Percentiles rank a stretch among this genome's conserved stretches.
phyloP scores from a whole-genome alignment of 2,329 filamentous ascomycete species.

The Sphaerostilbella broomeana region DNA sequence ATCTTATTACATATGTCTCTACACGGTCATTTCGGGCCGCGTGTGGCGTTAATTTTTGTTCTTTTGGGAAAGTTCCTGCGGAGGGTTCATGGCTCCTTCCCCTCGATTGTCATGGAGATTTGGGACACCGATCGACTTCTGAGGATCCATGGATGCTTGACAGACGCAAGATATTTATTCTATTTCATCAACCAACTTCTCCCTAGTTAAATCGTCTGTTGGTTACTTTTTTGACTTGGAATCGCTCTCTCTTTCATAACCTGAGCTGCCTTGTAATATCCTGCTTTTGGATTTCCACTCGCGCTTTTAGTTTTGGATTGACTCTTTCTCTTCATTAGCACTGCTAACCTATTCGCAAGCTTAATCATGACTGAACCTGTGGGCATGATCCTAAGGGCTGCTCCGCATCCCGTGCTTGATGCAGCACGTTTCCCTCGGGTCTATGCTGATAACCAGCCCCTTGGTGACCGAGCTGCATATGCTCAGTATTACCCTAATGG shows the following conservation, averaged over 20 bases:
- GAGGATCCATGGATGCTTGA: too few species aligned
- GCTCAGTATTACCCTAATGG: conserved; percentile 30
- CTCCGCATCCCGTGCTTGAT: conserved; percentile 15
- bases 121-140: not conserved
- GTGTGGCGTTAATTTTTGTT: not conserved
- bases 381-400: conserved; percentile 5
- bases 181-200: not conserved
- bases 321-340: not conserved
- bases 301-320: not conserved
- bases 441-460: conserved; percentile 19
- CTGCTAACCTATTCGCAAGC: not conserved
- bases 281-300: too few species aligned
- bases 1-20: too few species aligned
- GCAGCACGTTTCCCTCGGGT: conserved; percentile 17
- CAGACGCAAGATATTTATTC: too few species aligned
- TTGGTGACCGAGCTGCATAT: conserved; percentile 22
- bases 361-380: conserved; percentile 14
- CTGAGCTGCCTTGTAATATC: too few species aligned
- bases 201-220: not conserved
- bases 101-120: too few species aligned
- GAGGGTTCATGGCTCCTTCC: too few species aligned
- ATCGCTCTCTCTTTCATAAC: not conserved
- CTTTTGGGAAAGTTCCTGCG: too few species aligned
- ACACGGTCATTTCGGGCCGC: too few species aligned
- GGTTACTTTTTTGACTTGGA: conserved; percentile 1